phyloP scores from a whole-genome alignment of 331 rosid species.

The Phaseolus coccineus region DNA sequence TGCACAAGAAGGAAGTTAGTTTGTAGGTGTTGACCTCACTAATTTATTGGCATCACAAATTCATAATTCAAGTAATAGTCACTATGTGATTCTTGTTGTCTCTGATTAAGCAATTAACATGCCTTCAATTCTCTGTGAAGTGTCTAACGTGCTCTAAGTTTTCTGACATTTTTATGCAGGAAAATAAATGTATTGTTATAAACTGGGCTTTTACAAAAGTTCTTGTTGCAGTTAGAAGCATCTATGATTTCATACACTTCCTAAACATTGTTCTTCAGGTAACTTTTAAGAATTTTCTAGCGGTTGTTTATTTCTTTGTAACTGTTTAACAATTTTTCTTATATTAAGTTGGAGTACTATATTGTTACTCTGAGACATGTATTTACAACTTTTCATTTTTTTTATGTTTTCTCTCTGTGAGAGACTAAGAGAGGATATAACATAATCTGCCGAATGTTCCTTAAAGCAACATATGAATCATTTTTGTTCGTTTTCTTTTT shows the following conservation, averaged over 20 bases:
- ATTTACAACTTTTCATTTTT: neutral
- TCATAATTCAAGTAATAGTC: conserved; percentile 5
- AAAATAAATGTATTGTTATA: conserved; percentile 61
- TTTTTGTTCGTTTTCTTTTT: neutral
- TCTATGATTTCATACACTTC: conserved; percentile 68
- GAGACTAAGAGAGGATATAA: conserved; percentile 9
- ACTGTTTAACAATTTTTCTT: neutral
- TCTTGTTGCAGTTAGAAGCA: conserved; percentile 71
- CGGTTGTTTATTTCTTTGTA: neutral
- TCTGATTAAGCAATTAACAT: neutral
- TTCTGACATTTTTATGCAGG: conserved; percentile 56
- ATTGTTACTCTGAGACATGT: conserved; percentile 3
- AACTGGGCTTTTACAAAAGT: conserved; percentile 51
- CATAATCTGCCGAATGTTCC: neutral
- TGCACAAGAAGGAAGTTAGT: neutral
- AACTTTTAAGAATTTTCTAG: conserved; percentile 15
- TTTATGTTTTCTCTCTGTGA: neutral
- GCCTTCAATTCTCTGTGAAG: conserved; percentile 5
- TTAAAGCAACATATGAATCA: neutral
- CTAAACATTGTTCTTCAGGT: conserved; percentile 88
- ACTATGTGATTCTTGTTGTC: conserved; percentile 6
- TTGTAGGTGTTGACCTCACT: neutral
- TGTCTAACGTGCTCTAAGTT: conserved; percentile 9
- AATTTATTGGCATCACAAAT: neutral
- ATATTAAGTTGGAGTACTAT: neutral